These are phyloP conservation scores for Cladobotryum mycophilum DNA, from an alignment of 2,329 filamentous ascomycete species.

Conservation along the genomic window DNA sequence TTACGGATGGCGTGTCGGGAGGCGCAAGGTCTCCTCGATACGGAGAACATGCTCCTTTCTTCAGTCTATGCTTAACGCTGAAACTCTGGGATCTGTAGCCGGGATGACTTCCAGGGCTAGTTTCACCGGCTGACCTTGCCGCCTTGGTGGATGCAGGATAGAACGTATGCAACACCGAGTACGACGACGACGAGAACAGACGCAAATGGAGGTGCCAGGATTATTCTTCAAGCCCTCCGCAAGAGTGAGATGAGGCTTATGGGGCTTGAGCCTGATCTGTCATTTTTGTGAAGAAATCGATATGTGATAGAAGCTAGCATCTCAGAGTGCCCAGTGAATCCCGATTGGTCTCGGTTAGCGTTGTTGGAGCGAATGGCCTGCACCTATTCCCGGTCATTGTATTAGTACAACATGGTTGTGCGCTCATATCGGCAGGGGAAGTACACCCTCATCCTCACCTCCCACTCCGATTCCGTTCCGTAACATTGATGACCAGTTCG, in stretches of 20 bases:
- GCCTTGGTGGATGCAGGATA: not conserved
- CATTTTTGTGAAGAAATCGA: slow-evolving; percentile 12
- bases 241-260: slow-evolving; percentile 6
- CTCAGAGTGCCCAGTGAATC: not conserved
- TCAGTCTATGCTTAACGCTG: slow-evolving; percentile 1
- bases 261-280: slow-evolving; percentile 11
- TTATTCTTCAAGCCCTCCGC: not conserved
- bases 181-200: not conserved
- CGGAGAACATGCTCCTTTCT: not conserved
- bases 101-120: not conserved
- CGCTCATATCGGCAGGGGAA: no score
- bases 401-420: not conserved
- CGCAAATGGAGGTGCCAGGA: not conserved
- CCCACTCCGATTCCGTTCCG: no score
- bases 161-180: no score
- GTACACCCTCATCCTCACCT: no score
- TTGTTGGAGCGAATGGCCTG: not conserved
- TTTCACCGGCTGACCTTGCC: not conserved
- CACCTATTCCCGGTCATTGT: not conserved
- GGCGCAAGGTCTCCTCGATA: no score
- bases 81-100: slow-evolving; percentile 7
- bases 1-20: not conserved
- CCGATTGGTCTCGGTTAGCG: not conserved
- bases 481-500: not conserved
- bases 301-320: slow-evolving; percentile 12